Percentiles rank a stretch among this genome's conserved stretches.
Conservation (phyloP, 768 basidiomycete species). For the Mycena indigotica region DNA sequence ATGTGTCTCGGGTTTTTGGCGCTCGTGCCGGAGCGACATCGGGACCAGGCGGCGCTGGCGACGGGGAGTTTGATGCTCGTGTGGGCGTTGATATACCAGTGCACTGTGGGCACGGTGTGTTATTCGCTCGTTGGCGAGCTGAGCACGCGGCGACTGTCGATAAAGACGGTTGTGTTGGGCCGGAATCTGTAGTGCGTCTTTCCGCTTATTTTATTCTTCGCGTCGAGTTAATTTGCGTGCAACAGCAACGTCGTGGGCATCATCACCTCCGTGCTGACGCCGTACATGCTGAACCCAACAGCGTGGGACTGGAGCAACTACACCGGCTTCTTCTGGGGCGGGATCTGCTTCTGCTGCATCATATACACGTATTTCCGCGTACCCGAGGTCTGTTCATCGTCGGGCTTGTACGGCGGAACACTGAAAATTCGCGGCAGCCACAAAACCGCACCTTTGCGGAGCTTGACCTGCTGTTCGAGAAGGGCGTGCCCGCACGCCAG, state of each 20-base stretch:
- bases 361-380: slow-evolving; percentile 24
- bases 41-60: slow-evolving; percentile 17
- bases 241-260: slow-evolving; percentile 25
- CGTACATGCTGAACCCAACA: slow-evolving; percentile 26
- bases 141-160: slow-evolving; percentile 16
- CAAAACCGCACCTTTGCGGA: slow-evolving; percentile 26
- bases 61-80: slow-evolving; percentile 24
- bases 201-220: background rate
- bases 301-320: slow-evolving; percentile 23
- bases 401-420: background rate
- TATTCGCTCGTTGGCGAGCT: slow-evolving; percentile 25
- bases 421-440: slow-evolving; percentile 14
- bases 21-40: slow-evolving; percentile 12
- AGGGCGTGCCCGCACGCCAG: slow-evolving; percentile 29
- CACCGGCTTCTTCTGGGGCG: slow-evolving; percentile 24
- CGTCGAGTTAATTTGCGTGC: background rate
- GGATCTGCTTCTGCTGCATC: slow-evolving; percentile 20
- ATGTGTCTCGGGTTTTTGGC: slow-evolving; percentile 20
- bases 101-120: slow-evolving; percentile 23
- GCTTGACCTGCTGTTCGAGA: slow-evolving; percentile 35
- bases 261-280: slow-evolving; percentile 23
- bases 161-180: slow-evolving; percentile 23
- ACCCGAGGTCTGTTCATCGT: slow-evolving; percentile 17
- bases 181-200: slow-evolving; percentile 22
- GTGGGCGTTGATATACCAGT: slow-evolving; percentile 24